These are phyloP conservation scores for Gossypium turneri DNA, from an alignment of 345 rosid species.

Conservation along the genomic window DNA sequence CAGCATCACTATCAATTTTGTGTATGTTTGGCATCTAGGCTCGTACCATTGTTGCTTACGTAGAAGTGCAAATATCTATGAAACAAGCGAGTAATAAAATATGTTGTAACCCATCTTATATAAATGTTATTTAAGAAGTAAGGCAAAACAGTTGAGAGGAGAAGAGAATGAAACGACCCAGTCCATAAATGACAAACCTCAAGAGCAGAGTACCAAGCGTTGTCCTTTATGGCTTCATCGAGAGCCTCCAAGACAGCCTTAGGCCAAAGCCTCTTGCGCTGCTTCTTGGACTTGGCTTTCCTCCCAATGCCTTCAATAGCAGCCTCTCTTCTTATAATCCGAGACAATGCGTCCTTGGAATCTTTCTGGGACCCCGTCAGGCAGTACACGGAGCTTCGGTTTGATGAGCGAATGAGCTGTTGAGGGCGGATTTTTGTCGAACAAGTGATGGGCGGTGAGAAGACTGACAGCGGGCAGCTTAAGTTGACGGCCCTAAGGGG, in stretches of 20 bases:
- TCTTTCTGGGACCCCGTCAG: slow-evolving; percentile 38
- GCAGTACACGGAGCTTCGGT: slow-evolving; percentile 20
- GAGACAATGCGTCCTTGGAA: slow-evolving; percentile 53
- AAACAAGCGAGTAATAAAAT: not conserved
- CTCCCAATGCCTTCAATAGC: slow-evolving; percentile 60
- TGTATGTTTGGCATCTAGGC: slow-evolving; percentile 64
- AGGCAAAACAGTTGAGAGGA: not conserved
- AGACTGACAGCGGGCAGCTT: slow-evolving; percentile 12
- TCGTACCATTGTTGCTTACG: slow-evolving; percentile 77
- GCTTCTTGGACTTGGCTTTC: slow-evolving; percentile 69
- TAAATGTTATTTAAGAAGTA: not conserved
- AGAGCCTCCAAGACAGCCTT: slow-evolving; percentile 85
- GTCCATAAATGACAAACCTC: slow-evolving; percentile 34
- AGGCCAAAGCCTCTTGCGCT: slow-evolving; percentile 61
- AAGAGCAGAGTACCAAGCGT: slow-evolving; percentile 63
- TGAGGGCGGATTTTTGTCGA: slow-evolving; percentile 37
- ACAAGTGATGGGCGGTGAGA: slow-evolving; percentile 26
- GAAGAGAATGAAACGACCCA: not conserved
- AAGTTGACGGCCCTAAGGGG: not conserved
- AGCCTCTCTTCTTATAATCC: slow-evolving; percentile 59
- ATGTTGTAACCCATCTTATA: not conserved
- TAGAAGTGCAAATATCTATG: slow-evolving; percentile 67
- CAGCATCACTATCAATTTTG: slow-evolving; percentile 69
- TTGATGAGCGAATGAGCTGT: slow-evolving; percentile 7
- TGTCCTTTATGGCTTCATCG: slow-evolving; percentile 56